These are phyloP conservation scores for Neonectria punicea DNA, from an alignment of 2,329 filamentous ascomycete genomes.

Conservation along the genomic window DNA sequence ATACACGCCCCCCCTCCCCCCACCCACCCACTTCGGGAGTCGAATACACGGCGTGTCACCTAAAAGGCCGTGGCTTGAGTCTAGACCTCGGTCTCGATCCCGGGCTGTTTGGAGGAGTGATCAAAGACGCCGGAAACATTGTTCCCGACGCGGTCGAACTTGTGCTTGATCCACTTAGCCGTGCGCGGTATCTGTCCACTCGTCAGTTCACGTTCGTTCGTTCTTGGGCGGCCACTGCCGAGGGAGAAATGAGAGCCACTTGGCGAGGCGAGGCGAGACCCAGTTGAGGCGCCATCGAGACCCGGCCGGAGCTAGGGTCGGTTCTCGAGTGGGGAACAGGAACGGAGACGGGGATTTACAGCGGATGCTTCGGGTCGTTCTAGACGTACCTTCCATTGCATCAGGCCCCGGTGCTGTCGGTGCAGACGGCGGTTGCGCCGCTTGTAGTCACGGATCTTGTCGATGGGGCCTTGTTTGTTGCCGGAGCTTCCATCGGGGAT, in stretches of 20 bases:
- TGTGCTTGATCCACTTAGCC: constrained; percentile 63
- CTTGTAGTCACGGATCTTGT: constrained; percentile 69
- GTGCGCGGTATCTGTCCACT: constrained; percentile 52
- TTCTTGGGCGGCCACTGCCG: constrained; percentile 8
- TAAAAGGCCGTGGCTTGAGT: constrained; percentile 28
- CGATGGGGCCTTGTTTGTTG: constrained; percentile 57
- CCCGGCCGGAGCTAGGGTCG: constrained; percentile 15
- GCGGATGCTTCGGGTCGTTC: constrained; percentile 5
- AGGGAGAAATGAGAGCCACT: background rate
- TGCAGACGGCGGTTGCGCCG: constrained; percentile 69
- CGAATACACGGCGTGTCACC: constrained; percentile 7
- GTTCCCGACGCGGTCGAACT: constrained; percentile 66
- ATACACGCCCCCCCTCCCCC: background rate
- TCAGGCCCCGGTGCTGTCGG: constrained; percentile 73
- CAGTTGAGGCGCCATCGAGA: constrained; percentile 17
- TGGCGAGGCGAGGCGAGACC: constrained; percentile 11
- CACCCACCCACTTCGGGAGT: background rate
- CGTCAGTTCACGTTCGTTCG: constrained; percentile 23
- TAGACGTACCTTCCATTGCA: constrained; percentile 71
- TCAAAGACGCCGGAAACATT: constrained; percentile 67
- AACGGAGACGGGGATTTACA: background rate
- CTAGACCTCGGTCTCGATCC: constrained; percentile 77
- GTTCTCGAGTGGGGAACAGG: background rate
- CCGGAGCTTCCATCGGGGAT: constrained; percentile 50
- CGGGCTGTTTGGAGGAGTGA: constrained; percentile 66